Base-by-base conservation (phyloP, 2,329 filamentous ascomycete genomes). In the Diplodia mutila region DNA sequence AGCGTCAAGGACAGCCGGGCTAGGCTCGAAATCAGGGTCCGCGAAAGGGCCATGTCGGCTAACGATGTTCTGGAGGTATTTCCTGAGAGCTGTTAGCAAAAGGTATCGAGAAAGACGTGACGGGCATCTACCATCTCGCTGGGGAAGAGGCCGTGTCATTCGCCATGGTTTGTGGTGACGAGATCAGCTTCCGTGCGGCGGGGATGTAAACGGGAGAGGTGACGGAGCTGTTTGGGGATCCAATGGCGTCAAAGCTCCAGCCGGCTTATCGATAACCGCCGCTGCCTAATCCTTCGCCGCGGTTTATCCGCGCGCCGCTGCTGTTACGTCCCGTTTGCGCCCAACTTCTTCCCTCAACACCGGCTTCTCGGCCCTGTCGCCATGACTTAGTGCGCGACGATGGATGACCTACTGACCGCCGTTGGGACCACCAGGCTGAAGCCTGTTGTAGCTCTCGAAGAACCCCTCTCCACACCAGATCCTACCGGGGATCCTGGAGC, bases 41-140 rank as follows among this genome's bases (percentile, higher is more conserved):
- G 91, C 94, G 78, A 92, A 97, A 1, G 95, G 93, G 1, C 95
- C 94, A 3, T 86, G 82, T 37, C 89, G 90, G 68, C 85, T 89
- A 67, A 97, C 86, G 71, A 97, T 89, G 70, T 86, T 90, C 80
- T 98, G 89, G 67, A 98, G 86, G 77, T 97, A 90, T 78, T 88
- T 89, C 93, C 93, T 96, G 70, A 16, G 12, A 21, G 29, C 7
- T 34, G 29, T 68, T 8, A 68, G 52, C 23, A 37, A 52, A 25
- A 9, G 4, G 5, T 11, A 14, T 3, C 25, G 4, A 18, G 34
- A 5, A 6, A 7, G 23, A 8, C 5, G 16, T 3, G 16, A 18
- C n/a, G 11, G 23, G 34, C 6, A 49, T 37, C 37, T 39, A 66
- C 64, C 64, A 66, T 14, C 70, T 71, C 23, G 69, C 66, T 42